Base-by-base conservation (phyloP, 1,284 basidiomycete species). In the Rhodotorula sp. region DNA sequence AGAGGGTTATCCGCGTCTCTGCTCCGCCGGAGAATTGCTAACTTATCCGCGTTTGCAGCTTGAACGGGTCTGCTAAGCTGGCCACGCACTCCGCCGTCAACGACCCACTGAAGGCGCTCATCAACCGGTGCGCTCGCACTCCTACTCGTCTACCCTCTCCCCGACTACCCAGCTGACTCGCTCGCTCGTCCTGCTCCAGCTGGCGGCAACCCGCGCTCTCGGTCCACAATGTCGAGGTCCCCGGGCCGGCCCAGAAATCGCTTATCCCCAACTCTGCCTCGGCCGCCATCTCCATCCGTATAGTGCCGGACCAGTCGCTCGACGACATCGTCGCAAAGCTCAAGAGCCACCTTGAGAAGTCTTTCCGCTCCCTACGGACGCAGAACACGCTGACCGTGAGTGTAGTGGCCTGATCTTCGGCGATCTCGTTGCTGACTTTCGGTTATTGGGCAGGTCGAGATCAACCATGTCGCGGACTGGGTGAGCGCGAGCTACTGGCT, bases 231-330 rank as follows among this genome's bases (percentile, higher is more conserved):
- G 70, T 78, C 37, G 71, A 75, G 24, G 67, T 74, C n/a, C 69
- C 69, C 24, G 75, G 74, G 4, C 64, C 65, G 1, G 70, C 70
- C 20, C 74, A 92, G 88, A 84, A 90, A 18, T 94, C 93, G 2
- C 87, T 96, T 66, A 97, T 97, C 59, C 92, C 94, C 0, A 86
- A 87, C 6, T 85, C 84, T 18, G 91, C 94, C 26, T 86, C 85
- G 47, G 87, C 92, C 1, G 88, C 91, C 37, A 57, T 81, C 31
- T 78, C 76, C 30, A 81, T 97, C 68, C 89, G 94, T 30, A 89
- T 97, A 72, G 95, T 99, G 0, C 95, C 95, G 0, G 92, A 98
- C 78, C 95, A 96, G 80, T 86, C 89, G 67, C 81, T 96, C 6
- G 85, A 89, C 13, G 83, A 82, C 8, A 88, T 96, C 70, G 86